These are phyloP conservation scores for Talaromyces islandicus DNA, from an alignment of 2,329 filamentous ascomycete genomes.

Conservation along the genomic window DNA sequence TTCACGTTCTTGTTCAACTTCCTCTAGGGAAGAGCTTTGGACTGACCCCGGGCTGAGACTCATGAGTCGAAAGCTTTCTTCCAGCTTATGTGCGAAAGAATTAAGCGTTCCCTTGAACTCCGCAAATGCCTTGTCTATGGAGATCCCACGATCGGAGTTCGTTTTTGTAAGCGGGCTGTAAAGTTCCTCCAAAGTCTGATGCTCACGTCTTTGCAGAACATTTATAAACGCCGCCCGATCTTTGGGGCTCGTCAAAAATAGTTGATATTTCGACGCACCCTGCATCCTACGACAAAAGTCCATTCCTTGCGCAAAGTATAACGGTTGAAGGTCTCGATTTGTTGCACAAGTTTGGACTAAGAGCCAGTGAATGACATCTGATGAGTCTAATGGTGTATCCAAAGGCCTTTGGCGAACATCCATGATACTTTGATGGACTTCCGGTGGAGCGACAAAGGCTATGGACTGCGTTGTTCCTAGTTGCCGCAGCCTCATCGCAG, in stretches of 20 bases:
- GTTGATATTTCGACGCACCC: slow-evolving; percentile 38
- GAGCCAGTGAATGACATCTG: slow-evolving; percentile 55
- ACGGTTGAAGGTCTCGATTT: slow-evolving; percentile 53
- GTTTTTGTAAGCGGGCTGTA: slow-evolving; percentile 38
- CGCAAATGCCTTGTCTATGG: slow-evolving; percentile 15
- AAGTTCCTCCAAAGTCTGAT: slow-evolving; percentile 52
- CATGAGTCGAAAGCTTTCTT: slow-evolving; percentile 23
- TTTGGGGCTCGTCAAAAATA: slow-evolving; percentile 32
- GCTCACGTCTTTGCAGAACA: slow-evolving; percentile 47
- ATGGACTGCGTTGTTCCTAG: slow-evolving; percentile 53
- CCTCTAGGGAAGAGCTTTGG: slow-evolving; percentile 33
- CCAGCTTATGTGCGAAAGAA: background rate
- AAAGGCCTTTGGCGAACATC: slow-evolving; percentile 35
- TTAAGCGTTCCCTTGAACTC: slow-evolving; percentile 30
- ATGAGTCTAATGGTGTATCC: slow-evolving; percentile 34
- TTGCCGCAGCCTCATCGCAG: slow-evolving; percentile 60
- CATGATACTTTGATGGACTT: slow-evolving; percentile 57
- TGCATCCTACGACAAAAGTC: slow-evolving; percentile 56
- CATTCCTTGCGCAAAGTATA: slow-evolving; percentile 55
- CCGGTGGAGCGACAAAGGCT: slow-evolving; percentile 49
- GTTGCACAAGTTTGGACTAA: slow-evolving; percentile 57
- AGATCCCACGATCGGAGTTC: slow-evolving; percentile 11
- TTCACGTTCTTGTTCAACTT: slow-evolving; percentile 55
- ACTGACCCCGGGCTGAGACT: slow-evolving; percentile 41
- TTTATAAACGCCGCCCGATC: slow-evolving; percentile 39